phyloP scores from a whole-genome alignment of 129 eudicot species.

The Solidago caesia region DNA sequence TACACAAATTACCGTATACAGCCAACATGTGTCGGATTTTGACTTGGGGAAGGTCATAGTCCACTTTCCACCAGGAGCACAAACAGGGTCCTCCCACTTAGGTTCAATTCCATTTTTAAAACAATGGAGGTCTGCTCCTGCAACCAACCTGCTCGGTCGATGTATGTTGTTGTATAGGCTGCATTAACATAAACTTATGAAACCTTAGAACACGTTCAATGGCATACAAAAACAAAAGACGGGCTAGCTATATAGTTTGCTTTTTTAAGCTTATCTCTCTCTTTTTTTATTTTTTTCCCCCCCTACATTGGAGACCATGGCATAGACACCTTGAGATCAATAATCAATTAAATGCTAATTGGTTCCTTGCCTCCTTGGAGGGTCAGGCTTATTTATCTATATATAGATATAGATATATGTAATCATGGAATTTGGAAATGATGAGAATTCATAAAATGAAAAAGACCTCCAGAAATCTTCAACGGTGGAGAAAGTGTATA shows the following conservation, averaged over 20 bases:
- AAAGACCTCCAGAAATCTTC: conserved; percentile 86
- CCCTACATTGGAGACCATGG: too few species aligned
- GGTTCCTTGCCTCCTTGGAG: too few species aligned
- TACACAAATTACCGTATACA: conserved; percentile 51
- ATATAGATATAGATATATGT: too few species aligned
- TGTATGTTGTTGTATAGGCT: conserved; percentile 83
- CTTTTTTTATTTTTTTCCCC: too few species aligned
- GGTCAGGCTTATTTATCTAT: too few species aligned
- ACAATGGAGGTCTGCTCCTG: conserved; percentile 76
- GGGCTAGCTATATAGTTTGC: too few species aligned
- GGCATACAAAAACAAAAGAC: too few species aligned
- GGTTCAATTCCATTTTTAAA: conserved; percentile 85
- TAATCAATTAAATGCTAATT: too few species aligned
- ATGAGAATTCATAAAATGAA: neutral
- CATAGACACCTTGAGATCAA: too few species aligned
- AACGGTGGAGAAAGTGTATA: conserved; percentile 84
- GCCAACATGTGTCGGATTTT: conserved; percentile 78
- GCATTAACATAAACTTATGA: conserved; percentile 16
- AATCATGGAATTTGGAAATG: too few species aligned
- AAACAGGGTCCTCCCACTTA: conserved; percentile 92
- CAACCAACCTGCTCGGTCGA: conserved; percentile 73
- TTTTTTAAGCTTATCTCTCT: too few species aligned
- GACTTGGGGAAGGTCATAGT: conserved; percentile 56
- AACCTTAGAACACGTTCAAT: neutral
- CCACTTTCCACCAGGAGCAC: conserved; percentile 99